A percentile compares a stretch with the other conserved stretches of the same genome.
phyloP scores from a whole-genome alignment of 495 filamentous ascomycete genomes.

The Trichoderma reesei region DNA sequence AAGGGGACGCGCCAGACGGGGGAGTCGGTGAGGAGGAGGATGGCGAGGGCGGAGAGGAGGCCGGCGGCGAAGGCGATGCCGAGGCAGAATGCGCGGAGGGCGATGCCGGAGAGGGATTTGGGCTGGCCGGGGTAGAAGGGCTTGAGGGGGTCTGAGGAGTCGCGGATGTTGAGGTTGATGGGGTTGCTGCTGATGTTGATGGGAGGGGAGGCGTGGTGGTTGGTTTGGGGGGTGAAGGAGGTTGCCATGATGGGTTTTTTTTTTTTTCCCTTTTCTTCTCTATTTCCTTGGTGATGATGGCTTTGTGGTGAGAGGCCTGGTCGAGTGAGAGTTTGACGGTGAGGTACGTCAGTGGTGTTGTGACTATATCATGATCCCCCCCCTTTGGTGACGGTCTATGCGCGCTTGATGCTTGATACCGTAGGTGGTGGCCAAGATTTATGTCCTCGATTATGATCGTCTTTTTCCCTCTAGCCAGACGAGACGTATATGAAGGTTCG shows the following conservation, averaged over 20 bases:
- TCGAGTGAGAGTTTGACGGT: too few relatives aligned
- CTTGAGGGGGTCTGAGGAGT: conserved; percentile 15
- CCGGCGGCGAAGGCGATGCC: conserved; percentile 38
- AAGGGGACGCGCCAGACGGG: conserved; percentile 74
- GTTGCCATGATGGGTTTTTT: neutral
- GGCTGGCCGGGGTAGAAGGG: conserved; percentile 44
- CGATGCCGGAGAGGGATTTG: conserved; percentile 71
- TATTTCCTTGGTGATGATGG: too few relatives aligned
- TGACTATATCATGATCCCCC: neutral
- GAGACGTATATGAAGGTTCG: too few relatives aligned
- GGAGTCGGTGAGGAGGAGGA: conserved; percentile 27
- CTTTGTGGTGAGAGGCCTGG: too few relatives aligned
- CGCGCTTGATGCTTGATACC: neutral
- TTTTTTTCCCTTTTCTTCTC: too few relatives aligned
- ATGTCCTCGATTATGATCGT: too few relatives aligned
- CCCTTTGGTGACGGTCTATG: neutral
- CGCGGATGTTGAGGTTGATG: neutral
- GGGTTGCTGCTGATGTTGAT: neutral
- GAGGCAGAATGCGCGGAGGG: conserved; percentile 52
- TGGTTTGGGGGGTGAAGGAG: neutral
- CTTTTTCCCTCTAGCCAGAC: too few relatives aligned
- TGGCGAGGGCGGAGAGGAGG: conserved; percentile 28
- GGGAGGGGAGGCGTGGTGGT: neutral
- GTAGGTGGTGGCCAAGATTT: neutral
- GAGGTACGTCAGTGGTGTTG: too few relatives aligned